These are phyloP conservation scores for Rhododendron mucronatum DNA, from an alignment of 148 eudicot genomes.

Conservation along the genomic window DNA sequence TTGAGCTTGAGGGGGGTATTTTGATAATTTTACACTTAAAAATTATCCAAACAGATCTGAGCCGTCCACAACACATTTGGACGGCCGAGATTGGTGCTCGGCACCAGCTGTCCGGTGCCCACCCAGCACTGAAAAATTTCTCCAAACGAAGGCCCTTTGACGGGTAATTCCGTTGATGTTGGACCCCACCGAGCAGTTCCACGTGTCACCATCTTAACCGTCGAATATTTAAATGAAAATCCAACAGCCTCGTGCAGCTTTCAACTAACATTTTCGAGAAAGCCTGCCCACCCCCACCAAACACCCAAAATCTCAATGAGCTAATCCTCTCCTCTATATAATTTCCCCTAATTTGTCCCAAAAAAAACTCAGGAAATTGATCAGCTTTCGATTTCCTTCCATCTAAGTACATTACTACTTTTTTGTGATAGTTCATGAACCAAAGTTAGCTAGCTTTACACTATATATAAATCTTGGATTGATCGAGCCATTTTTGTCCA, in stretches of 20 bases:
- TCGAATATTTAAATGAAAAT: not conserved
- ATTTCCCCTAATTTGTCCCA: not conserved
- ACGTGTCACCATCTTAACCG: slow-evolving; percentile 12
- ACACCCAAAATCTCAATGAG: not conserved
- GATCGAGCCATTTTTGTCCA: no score
- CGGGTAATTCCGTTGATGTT: no score
- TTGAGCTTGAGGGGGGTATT: no score
- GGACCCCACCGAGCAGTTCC: not conserved
- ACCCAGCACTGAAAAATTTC: no score
- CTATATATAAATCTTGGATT: no score
- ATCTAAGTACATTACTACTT: not conserved
- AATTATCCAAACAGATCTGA: no score
- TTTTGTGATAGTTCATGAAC: not conserved
- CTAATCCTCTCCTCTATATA: not conserved
- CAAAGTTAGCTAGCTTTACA: not conserved
- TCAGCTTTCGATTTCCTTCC: slow-evolving; percentile 10
- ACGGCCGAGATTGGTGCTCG: no score
- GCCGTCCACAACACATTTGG: no score
- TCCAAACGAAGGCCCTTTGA: no score
- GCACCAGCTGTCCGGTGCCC: no score
- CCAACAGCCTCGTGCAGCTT: slow-evolving; percentile 7
- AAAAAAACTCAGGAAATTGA: slow-evolving; percentile 14
- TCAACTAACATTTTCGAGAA: slow-evolving; percentile 5
- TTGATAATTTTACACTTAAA: no score
- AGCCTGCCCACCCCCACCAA: not conserved